Conservation (phyloP, 164 flowering plant species). For the Vitis labrusca region DNA sequence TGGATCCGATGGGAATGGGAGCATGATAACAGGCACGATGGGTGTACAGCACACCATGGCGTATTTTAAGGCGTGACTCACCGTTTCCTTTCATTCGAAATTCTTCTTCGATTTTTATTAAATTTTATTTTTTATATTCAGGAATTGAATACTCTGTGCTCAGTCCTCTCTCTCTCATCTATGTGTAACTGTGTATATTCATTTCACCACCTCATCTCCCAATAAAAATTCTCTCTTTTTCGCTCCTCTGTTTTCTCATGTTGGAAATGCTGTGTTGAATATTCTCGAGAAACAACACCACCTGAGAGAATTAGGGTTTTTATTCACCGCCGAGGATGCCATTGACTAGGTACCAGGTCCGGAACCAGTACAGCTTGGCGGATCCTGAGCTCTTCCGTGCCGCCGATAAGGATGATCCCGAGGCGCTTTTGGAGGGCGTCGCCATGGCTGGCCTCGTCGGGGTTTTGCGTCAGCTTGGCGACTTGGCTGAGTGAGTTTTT, state of each 20-base stretch:
- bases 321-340: constrained; percentile 54
- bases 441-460: constrained; percentile 99
- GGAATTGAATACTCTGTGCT: too few relatives aligned
- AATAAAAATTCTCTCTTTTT: constrained; percentile 12
- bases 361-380: constrained; percentile 84
- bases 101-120: too few relatives aligned
- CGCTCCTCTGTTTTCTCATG: constrained; percentile 16
- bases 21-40: constrained; percentile 20
- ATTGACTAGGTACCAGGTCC: constrained; percentile 65
- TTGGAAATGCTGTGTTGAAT: constrained; percentile 11
- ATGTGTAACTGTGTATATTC: constrained; percentile 10
- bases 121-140: too few relatives aligned
- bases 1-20: constrained; percentile 14
- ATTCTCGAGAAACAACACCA: too few relatives aligned
- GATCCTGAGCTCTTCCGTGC: constrained; percentile 86
- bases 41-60: constrained; percentile 6
- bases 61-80: neutral
- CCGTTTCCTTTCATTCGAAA: constrained; percentile 4
- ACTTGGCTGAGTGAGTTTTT: constrained; percentile 84
- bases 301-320: constrained; percentile 21
- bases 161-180: constrained; percentile 4
- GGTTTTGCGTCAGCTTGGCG: constrained; percentile 90
- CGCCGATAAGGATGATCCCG: constrained; percentile 93
- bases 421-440: constrained; percentile 91
- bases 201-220: constrained; percentile 6